A percentile compares a stretch with the other conserved stretches of the same genome.
These are phyloP conservation scores for Dactylella cylindrospora DNA, from an alignment of 2,329 filamentous ascomycete genomes.

Conservation along the genomic window DNA sequence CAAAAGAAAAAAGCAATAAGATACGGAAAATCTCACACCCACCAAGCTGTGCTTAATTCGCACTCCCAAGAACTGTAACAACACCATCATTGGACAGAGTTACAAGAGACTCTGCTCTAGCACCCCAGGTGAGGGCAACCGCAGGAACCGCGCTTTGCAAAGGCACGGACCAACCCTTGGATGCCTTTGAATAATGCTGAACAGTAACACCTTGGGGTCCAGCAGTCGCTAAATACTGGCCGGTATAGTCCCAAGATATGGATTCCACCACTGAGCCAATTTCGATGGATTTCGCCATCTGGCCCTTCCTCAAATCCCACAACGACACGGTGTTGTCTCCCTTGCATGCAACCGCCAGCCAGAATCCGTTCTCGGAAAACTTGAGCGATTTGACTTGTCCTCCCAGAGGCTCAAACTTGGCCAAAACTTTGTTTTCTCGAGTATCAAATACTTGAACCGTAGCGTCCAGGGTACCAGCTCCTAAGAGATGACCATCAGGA, in stretches of 20 bases:
- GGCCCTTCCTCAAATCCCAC: conserved; percentile 87
- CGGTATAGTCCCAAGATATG: conserved; percentile 89
- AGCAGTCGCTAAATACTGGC: conserved; percentile 82
- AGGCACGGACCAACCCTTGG: conserved; percentile 86
- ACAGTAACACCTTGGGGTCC: conserved; percentile 80
- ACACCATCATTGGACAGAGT: conserved; percentile 73
- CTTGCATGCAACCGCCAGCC: conserved; percentile 81
- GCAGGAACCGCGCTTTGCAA: conserved; percentile 74
- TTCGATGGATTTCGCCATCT: conserved; percentile 80
- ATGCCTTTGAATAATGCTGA: conserved; percentile 82
- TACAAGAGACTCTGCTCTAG: conserved; percentile 71
- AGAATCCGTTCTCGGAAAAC: conserved; percentile 97
- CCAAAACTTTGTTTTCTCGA: conserved; percentile 73
- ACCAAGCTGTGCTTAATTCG: conserved; percentile 53
- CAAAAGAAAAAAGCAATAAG: conserved; percentile 46
- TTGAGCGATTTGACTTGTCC: conserved; percentile 72
- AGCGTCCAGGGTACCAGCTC: conserved; percentile 75
- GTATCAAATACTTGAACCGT: conserved; percentile 88
- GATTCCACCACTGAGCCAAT: conserved; percentile 74
- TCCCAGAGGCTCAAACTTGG: conserved; percentile 66
- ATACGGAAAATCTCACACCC: conserved; percentile 47
- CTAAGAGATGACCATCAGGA: conserved; percentile 92
- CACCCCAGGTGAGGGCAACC: conserved; percentile 75
- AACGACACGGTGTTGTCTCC: conserved; percentile 77
- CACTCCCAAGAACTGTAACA: conserved; percentile 67